Percentiles rank a stretch among this genome's conserved stretches.
Evolutionary conservation across 2,329 filamentous ascomycete genomes (phyloP).

Genomic region (Fusarium lateritium): DNA sequence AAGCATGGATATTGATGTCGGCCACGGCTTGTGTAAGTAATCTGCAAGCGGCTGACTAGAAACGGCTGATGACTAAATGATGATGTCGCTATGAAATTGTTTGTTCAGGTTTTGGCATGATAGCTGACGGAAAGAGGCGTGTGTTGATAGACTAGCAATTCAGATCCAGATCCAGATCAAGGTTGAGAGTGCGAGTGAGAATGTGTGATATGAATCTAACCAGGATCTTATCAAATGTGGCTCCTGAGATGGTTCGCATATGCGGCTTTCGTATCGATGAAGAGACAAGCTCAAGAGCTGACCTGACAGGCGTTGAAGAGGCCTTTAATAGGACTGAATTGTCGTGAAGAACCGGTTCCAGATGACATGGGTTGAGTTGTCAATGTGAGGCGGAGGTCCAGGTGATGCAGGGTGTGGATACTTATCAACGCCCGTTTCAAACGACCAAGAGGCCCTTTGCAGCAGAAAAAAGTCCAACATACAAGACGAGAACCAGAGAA

Average conservation of each 20-base stretch:
- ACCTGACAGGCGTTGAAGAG: background rate
- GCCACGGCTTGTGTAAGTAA: constrained; percentile 48
- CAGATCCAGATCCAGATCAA: constrained; percentile 17
- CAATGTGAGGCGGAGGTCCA: constrained; percentile 37
- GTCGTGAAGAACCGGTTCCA: constrained; percentile 9
- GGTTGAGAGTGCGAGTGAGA: constrained; percentile 5
- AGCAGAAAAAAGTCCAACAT: constrained; percentile 7
- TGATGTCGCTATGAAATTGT: constrained; percentile 49
- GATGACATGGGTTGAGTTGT: constrained; percentile 42
- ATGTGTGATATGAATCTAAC: constrained; percentile 12
- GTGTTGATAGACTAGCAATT: constrained; percentile 35
- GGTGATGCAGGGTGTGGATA: constrained; percentile 42
- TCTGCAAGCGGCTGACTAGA: constrained; percentile 46
- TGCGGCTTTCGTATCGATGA: background rate
- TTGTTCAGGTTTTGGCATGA: constrained; percentile 31
- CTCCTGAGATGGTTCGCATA: background rate
- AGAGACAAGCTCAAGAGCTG: background rate
- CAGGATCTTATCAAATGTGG: background rate
- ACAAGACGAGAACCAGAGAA: constrained; percentile 11
- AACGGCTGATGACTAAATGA: constrained; percentile 53
- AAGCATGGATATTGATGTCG: constrained; percentile 42
- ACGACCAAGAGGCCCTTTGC: constrained; percentile 11
- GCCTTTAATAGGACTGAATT: constrained; percentile 7
- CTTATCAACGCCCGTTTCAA: constrained; percentile 35
- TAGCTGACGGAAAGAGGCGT: constrained; percentile 22